Conservation (phyloP, 495 filamentous ascomycete species). For the Glonium stellatum region DNA sequence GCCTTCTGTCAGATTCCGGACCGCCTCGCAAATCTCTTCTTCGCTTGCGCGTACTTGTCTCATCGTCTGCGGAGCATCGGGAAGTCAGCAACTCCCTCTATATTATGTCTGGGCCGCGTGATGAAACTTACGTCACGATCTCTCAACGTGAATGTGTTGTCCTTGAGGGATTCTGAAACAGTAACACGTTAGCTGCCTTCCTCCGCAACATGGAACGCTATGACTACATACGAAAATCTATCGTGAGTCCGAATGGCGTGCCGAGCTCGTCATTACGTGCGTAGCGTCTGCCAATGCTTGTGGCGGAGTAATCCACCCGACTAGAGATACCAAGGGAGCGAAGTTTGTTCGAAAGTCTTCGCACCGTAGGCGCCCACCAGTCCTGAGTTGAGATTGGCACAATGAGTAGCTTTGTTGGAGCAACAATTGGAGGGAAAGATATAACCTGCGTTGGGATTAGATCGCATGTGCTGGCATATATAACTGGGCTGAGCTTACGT, state of each 20-base stretch:
- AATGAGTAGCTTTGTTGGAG: constrained; percentile 64
- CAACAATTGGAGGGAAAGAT: constrained; percentile 58
- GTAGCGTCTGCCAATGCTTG: constrained; percentile 60
- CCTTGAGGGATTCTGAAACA: constrained; percentile 61
- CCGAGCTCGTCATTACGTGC: constrained; percentile 33
- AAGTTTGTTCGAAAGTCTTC: constrained; percentile 50
- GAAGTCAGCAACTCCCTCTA: not conserved
- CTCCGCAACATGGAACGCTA: constrained; percentile 52
- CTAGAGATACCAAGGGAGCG: constrained; percentile 53
- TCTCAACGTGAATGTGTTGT: constrained; percentile 59
- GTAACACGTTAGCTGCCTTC: constrained; percentile 43
- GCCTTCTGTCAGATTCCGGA: constrained; percentile 54
- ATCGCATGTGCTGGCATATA: constrained; percentile 6
- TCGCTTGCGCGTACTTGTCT: constrained; percentile 60
- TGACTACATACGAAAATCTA: constrained; percentile 43
- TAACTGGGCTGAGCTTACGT: constrained; percentile 42
- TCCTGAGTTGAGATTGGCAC: constrained; percentile 56
- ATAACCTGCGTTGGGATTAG: constrained; percentile 43
- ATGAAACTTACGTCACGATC: constrained; percentile 46
- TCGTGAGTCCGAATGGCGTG: constrained; percentile 62
- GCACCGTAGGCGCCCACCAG: constrained; percentile 52
- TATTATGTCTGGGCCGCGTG: not conserved
- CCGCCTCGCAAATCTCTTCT: constrained; percentile 57
- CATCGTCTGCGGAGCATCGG: constrained; percentile 36
- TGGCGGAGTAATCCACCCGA: constrained; percentile 59